phyloP scores from a whole-genome alignment of 805 yeast species.

The Yarrowia keelungensis region DNA sequence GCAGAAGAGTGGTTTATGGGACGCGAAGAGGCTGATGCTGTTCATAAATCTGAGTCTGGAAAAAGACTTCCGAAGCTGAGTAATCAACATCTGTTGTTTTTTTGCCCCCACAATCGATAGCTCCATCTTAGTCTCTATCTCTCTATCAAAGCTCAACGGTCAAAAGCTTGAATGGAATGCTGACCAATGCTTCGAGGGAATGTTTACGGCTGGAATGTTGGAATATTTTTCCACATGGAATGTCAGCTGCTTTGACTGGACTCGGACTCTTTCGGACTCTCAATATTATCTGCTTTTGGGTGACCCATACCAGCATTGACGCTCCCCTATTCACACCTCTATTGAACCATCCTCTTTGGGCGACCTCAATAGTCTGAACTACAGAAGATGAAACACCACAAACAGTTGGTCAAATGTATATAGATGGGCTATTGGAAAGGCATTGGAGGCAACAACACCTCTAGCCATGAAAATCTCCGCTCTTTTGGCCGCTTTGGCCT shows the following conservation, averaged over 20 bases:
- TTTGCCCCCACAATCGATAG: too few relatives aligned
- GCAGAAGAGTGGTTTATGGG: not conserved
- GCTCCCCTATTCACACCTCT: not conserved
- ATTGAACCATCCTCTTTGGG: not conserved
- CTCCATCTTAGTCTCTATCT: not conserved
- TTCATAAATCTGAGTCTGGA: too few relatives aligned
- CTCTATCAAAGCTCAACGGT: constrained; percentile 12
- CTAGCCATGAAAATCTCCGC: not conserved
- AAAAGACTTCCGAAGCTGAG: too few relatives aligned
- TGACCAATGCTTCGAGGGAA: not conserved
- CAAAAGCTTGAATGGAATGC: not conserved
- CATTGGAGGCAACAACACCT: not conserved
- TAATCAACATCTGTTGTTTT: too few relatives aligned
- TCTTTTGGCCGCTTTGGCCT: not conserved
- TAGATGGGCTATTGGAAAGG: constrained; percentile 1
- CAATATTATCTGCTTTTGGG: too few relatives aligned
- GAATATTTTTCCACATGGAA: not conserved
- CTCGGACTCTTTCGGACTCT: not conserved
- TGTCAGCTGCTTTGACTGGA: not conserved
- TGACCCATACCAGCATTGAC: too few relatives aligned
- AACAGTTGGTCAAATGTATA: not conserved
- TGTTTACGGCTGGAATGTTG: too few relatives aligned
- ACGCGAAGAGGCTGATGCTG: too few relatives aligned
- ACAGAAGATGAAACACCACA: not conserved
- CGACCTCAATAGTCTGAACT: constrained; percentile 1